Evolutionary conservation across 345 rosid species (phyloP).

Genomic region (Eucalyptus globulus): DNA sequence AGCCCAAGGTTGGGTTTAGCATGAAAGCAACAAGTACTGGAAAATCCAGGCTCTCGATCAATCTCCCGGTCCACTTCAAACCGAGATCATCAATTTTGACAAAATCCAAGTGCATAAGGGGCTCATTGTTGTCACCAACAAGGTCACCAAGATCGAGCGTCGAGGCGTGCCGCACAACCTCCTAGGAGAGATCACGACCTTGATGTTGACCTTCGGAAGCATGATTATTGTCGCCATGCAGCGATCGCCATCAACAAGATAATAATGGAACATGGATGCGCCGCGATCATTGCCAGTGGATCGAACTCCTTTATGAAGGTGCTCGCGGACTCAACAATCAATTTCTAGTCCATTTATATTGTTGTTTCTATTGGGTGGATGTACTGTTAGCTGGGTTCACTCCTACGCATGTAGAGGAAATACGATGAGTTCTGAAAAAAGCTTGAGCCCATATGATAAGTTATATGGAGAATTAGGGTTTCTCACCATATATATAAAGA

Average conservation of each 20-base stretch:
- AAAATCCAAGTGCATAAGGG: too few species aligned
- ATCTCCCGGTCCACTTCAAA: too few species aligned
- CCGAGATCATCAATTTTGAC: too few species aligned
- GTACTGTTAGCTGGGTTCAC: too few species aligned
- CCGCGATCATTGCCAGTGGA: conserved; percentile 21
- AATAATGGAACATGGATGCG: neutral
- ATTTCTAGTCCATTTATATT: conserved; percentile 1
- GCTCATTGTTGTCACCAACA: conserved; percentile 12
- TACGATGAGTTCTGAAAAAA: too few species aligned
- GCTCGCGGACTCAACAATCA: neutral
- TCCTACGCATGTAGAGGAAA: too few species aligned
- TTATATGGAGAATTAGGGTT: too few species aligned
- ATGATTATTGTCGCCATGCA: conserved; percentile 6
- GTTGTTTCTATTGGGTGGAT: neutral
- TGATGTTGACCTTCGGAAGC: conserved; percentile 1
- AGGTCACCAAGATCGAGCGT: conserved; percentile 10
- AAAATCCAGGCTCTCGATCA: too few species aligned
- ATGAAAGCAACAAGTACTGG: too few species aligned
- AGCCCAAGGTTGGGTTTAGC: too few species aligned
- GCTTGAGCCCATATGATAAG: too few species aligned
- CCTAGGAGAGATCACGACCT: conserved; percentile 6
- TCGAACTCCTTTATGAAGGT: conserved; percentile 17
- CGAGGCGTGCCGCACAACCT: conserved; percentile 19
- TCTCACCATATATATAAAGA: too few species aligned
- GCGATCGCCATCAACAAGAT: neutral